These are phyloP conservation scores for Naganishia friedmannii DNA, from an alignment of 768 basidiomycete species.

Conservation along the genomic window DNA sequence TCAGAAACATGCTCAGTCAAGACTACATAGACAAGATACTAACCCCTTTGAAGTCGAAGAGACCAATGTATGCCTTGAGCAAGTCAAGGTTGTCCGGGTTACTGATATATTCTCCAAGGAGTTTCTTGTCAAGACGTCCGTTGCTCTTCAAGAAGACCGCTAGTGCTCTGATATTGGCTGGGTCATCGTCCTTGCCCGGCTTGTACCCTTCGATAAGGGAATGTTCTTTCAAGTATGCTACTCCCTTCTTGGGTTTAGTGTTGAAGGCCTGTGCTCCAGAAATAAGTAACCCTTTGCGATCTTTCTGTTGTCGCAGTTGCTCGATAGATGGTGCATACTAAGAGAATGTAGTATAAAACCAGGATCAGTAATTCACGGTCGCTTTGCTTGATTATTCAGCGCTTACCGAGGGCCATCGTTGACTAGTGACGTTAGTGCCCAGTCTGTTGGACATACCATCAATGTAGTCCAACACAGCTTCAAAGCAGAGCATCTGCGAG, in stretches of 20 bases:
- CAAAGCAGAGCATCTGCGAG: conserved; percentile 81
- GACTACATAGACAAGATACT: background rate
- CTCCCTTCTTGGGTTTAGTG: conserved; percentile 80
- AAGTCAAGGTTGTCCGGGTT: conserved; percentile 80
- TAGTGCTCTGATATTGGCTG: conserved; percentile 52
- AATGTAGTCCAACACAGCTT: conserved; percentile 79
- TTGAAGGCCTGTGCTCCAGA: conserved; percentile 85
- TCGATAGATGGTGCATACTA: conserved; percentile 53
- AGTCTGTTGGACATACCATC: conserved; percentile 75
- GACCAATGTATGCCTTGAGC: conserved; percentile 76
- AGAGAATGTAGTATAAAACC: background rate
- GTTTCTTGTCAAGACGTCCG: conserved; percentile 81
- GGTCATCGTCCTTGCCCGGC: conserved; percentile 35
- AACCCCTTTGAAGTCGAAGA: conserved; percentile 83
- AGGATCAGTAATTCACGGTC: background rate
- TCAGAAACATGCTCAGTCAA: background rate
- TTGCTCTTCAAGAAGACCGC: conserved; percentile 82
- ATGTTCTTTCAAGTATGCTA: conserved; percentile 88
- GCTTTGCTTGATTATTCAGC: background rate
- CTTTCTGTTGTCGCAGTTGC: conserved; percentile 66
- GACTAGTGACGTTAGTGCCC: conserved; percentile 38
- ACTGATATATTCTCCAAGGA: conserved; percentile 89
- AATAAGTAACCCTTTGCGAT: conserved; percentile 79
- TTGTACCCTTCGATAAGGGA: conserved; percentile 61
- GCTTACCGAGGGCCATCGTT: conserved; percentile 66